These are phyloP conservation scores for Echeveria elegans DNA, from an alignment of 164 flowering plant genomes.

Conservation along the genomic window DNA sequence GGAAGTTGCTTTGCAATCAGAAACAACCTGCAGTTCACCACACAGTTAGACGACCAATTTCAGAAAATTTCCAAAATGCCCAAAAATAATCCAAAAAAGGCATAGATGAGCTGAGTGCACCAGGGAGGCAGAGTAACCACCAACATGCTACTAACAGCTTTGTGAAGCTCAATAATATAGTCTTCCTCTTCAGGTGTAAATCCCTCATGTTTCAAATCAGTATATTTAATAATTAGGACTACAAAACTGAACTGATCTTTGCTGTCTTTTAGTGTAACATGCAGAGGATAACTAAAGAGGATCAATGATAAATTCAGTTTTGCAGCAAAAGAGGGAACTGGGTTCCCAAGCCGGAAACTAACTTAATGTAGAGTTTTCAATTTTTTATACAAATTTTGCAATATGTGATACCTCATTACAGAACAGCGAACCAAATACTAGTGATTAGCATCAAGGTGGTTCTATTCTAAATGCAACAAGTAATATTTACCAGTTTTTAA, in stretches of 20 bases:
- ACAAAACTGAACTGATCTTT: not conserved
- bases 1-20: constrained; percentile 32
- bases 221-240: not conserved
- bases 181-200: constrained; percentile 39
- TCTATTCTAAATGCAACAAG: not conserved
- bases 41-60: no score
- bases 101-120: no score
- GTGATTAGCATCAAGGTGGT: no score
- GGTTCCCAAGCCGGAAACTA: not conserved
- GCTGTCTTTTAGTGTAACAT: not conserved
- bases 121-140: not conserved
- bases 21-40: constrained; percentile 29
- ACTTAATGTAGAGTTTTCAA: not conserved
- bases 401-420: not conserved
- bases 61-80: not conserved
- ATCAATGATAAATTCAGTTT: not conserved
- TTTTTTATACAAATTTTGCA: not conserved
- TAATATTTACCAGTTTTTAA: not conserved
- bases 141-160: constrained; percentile 36
- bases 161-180: constrained; percentile 26
- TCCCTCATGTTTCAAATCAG: constrained; percentile 26
- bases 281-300: not conserved
- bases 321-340: not conserved
- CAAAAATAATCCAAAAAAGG: not conserved
- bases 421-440: not conserved